These are phyloP conservation scores for Musa itinerans DNA, from an alignment of 176 grass and related monocot species.

Conservation along the genomic window DNA sequence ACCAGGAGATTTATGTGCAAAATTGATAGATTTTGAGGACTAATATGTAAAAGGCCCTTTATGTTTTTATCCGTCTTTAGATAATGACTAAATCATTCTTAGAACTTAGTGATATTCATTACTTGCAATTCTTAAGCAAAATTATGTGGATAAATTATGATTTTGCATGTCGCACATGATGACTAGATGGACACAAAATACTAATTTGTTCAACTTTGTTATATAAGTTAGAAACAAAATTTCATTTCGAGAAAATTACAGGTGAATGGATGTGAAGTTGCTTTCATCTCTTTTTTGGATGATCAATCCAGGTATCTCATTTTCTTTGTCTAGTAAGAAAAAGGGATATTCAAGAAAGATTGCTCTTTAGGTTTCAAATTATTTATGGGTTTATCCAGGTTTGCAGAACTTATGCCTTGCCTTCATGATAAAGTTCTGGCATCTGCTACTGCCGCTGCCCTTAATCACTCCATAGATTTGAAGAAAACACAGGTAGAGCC, in stretches of 20 bases:
- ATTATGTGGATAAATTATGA: neutral
- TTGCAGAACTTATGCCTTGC: slow-evolving; percentile 71
- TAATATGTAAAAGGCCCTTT: neutral
- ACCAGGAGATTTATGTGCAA: too few species aligned
- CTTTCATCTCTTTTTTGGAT: slow-evolving; percentile 58
- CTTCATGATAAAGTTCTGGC: slow-evolving; percentile 95
- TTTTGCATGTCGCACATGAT: neutral
- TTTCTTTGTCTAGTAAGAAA: slow-evolving; percentile 15
- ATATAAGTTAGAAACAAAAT: neutral
- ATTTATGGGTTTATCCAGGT: slow-evolving; percentile 40
- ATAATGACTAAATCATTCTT: neutral
- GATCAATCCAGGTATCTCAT: slow-evolving; percentile 67
- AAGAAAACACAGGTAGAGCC: slow-evolving; percentile 66
- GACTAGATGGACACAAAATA: neutral
- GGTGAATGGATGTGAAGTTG: slow-evolving; percentile 84
- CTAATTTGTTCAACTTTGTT: neutral
- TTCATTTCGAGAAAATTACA: slow-evolving; percentile 8
- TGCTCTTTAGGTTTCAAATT: slow-evolving; percentile 6
- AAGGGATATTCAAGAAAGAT: slow-evolving; percentile 2
- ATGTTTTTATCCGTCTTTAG: neutral
- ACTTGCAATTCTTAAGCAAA: neutral
- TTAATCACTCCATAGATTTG: slow-evolving; percentile 44
- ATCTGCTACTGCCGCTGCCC: slow-evolving; percentile 70
- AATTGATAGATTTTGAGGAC: neutral
- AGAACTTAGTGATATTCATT: neutral